A percentile compares a stretch with the other conserved stretches of the same genome.
These are phyloP conservation scores for Phytophthora syringae DNA, from an alignment of 352 stramenopile species.

Conservation along the genomic window DNA sequence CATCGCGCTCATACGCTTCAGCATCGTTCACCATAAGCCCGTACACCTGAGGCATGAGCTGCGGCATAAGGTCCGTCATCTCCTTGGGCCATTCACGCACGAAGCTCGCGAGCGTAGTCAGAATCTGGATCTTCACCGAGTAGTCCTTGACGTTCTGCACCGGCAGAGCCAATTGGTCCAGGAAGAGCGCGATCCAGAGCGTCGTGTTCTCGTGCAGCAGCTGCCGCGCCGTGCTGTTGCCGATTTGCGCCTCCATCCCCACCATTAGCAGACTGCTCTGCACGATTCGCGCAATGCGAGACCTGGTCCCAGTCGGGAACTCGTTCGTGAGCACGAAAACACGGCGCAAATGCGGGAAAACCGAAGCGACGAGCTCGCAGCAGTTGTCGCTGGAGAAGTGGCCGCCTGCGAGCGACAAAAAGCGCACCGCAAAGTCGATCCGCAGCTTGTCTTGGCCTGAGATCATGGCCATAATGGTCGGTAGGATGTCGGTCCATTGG, in stretches of 20 bases:
- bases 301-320: conserved; percentile 59
- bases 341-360: conserved; percentile 78
- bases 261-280: conserved; percentile 83
- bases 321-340: conserved; percentile 56
- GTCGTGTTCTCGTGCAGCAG: conserved; percentile 71
- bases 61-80: conserved; percentile 72
- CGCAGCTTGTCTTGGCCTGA: conserved; percentile 54
- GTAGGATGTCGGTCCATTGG: conserved; percentile 82
- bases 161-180: conserved; percentile 52
- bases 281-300: conserved; percentile 73
- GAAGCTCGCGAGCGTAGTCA: conserved; percentile 78
- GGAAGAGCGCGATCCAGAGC: conserved; percentile 77
- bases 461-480: conserved; percentile 66
- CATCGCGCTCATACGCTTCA: conserved; percentile 57
- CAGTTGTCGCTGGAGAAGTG: conserved; percentile 85
- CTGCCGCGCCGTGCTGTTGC: conserved; percentile 58
- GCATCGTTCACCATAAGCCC: conserved; percentile 52
- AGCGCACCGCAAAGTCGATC: conserved; percentile 78
- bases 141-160: conserved; percentile 64
- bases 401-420: conserved; percentile 71
- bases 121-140: conserved; percentile 78
- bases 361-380: conserved; percentile 72
- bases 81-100: conserved; percentile 86
- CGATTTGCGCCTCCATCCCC: conserved; percentile 84
- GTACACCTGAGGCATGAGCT: conserved; percentile 79